These are phyloP conservation scores for Graphiopsis chlorocephala DNA, from an alignment of 2,329 filamentous ascomycete species.

Conservation along the genomic window DNA sequence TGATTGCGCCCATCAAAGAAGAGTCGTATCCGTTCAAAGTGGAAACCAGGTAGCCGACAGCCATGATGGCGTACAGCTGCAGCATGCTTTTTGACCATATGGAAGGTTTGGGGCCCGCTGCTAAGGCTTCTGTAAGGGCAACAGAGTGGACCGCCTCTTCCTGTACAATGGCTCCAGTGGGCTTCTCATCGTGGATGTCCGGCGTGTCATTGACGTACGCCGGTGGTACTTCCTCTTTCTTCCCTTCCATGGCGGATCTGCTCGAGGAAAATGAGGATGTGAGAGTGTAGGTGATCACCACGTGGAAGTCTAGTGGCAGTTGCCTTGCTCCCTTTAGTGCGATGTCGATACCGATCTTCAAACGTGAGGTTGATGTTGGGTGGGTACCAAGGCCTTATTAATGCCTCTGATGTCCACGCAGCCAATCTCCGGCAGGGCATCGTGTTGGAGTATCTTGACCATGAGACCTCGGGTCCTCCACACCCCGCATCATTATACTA, in stretches of 20 bases:
- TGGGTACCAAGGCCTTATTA: background rate
- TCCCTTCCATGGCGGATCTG: slow-evolving; percentile 41
- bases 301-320: background rate
- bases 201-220: slow-evolving; percentile 20
- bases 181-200: slow-evolving; percentile 20
- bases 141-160: slow-evolving; percentile 25
- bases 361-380: background rate
- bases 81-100: slow-evolving; percentile 26
- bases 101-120: slow-evolving; percentile 22
- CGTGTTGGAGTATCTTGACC: background rate
- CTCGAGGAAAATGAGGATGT: slow-evolving; percentile 31
- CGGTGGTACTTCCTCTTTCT: slow-evolving; percentile 35
- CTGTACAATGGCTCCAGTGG: slow-evolving; percentile 21
- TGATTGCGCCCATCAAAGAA: slow-evolving; percentile 49
- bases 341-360: background rate
- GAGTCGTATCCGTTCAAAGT: slow-evolving; percentile 30
- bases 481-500: slow-evolving; percentile 6
- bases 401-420: background rate
- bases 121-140: slow-evolving; percentile 24
- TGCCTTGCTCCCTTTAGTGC: background rate
- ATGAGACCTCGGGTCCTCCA: slow-evolving; percentile 11
- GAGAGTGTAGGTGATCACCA: background rate
- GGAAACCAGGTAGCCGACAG: slow-evolving; percentile 17
- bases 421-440: background rate
- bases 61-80: slow-evolving; percentile 25